These are phyloP conservation scores for Coffea canephora DNA, from an alignment of 257 asterid species.

Conservation along the genomic window DNA sequence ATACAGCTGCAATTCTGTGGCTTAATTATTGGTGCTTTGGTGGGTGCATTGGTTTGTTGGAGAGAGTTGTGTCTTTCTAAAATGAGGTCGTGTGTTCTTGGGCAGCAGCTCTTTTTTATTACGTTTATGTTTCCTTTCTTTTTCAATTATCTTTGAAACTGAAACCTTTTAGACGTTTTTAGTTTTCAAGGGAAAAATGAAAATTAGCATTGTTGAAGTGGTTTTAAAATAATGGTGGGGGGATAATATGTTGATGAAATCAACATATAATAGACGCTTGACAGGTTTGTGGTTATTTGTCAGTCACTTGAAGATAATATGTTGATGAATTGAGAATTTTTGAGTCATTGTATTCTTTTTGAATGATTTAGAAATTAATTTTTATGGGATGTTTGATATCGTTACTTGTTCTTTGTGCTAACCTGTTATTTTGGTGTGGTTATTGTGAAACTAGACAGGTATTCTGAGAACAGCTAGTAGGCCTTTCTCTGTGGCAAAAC, in stretches of 20 bases:
- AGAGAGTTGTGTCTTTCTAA: background rate
- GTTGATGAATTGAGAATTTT: background rate
- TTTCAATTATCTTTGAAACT: background rate
- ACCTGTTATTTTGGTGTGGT: slow-evolving; percentile 18
- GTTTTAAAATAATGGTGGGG: background rate
- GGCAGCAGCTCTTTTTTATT: too few relatives aligned
- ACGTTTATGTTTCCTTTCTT: background rate
- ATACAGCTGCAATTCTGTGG: too few relatives aligned
- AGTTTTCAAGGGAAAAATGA: too few relatives aligned
- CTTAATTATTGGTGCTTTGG: too few relatives aligned
- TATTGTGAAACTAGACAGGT: slow-evolving; percentile 69
- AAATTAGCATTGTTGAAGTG: too few relatives aligned
- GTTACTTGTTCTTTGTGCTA: background rate
- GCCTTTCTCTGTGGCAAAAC: slow-evolving; percentile 34
- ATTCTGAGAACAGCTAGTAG: slow-evolving; percentile 45
- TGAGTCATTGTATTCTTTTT: background rate
- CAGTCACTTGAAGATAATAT: background rate
- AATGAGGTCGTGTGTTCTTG: too few relatives aligned
- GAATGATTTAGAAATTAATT: background rate
- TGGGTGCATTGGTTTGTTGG: too few relatives aligned
- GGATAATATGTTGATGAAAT: too few relatives aligned
- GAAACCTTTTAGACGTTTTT: background rate
- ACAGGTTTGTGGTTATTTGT: background rate
- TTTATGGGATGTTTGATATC: background rate
- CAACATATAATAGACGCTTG: too few relatives aligned